Evolutionary conservation across 2,329 filamentous ascomycete genomes (phyloP).

Genomic region (Pezizomycotina sp.): DNA sequence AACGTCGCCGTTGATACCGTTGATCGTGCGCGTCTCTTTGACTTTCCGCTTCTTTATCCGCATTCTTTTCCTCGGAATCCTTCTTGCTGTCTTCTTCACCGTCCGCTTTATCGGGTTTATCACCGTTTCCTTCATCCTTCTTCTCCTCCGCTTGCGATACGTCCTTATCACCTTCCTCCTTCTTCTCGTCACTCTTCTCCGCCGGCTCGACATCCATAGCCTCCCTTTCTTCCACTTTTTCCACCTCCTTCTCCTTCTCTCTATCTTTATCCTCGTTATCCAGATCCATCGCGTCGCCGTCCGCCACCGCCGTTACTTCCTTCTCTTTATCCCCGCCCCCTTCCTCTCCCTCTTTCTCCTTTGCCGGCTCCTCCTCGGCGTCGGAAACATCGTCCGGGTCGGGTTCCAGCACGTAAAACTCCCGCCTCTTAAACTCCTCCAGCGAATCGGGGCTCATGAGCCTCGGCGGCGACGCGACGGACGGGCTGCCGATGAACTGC

Average conservation of each 20-base stretch:
- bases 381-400: too few relatives aligned
- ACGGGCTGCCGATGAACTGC: conserved; percentile 45
- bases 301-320: conserved; percentile 6
- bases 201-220: conserved; percentile 12
- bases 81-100: conserved; percentile 10
- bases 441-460: conserved; percentile 29
- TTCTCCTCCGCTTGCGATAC: conserved; percentile 12
- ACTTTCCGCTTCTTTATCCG: conserved; percentile 20
- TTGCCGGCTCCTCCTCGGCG: conserved; percentile 2
- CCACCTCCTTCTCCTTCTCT: too few relatives aligned
- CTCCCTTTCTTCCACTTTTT: conserved; percentile 18
- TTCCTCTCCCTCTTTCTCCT: conserved; percentile 17
- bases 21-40: background rate
- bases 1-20: background rate
- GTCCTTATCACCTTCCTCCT: conserved; percentile 4
- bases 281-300: conserved; percentile 1
- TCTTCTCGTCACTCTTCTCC: background rate
- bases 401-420: conserved; percentile 16
- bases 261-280: background rate
- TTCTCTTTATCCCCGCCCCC: conserved; percentile 5
- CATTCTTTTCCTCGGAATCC: conserved; percentile 19
- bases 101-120: background rate
- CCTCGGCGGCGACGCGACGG: conserved; percentile 29
- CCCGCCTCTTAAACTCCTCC: conserved; percentile 13
- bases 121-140: conserved; percentile 11